Base-by-base conservation (phyloP, 805 yeast species). In the Zygosaccharomyces siamensis region DNA sequence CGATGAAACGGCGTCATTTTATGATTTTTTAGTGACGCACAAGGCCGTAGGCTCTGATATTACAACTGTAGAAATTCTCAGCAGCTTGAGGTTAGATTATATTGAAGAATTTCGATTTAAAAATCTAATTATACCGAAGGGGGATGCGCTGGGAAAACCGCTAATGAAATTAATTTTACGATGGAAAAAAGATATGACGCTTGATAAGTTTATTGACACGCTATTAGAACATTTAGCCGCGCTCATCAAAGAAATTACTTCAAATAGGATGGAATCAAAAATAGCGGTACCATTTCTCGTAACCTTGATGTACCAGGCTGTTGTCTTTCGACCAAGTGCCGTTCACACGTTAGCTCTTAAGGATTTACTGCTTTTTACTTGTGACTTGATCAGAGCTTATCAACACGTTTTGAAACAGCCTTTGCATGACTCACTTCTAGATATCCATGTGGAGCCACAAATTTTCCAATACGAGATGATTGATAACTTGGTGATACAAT, bases 281-380 rank as follows among this genome's bases (percentile, higher is more conserved):
- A 47, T 62, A 26, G 62, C 67, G 0, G 69, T 82, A 3, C 93
- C 93, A 1, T 84, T 81, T 59, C 53, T 86, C 11, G 59, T 84
- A 2, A 72, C 85, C 0, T 56, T 86, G 35, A 67, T 84, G 33
- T 80, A 80, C 55, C 77, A 78, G 45, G 59, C 80, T 1, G 62
- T 84, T 5, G 72, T 65, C 18, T 86, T 81, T 63, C 71, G 86
- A 58, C 83, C 86, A 1, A 76, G 78, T 48, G 89, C 92, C 0
- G 72, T 83, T 1, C 70, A 68, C 18, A 64, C 58, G 32, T 57
- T 61, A 11, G 68, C 74, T 21, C 67, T 71, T 55, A 71, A 58
- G 43, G 59, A 59, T 35, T 47, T 65, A 2, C 57, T 71, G 7
- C 53, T 52, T 2, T 62, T 67, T 43, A 55, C 59, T 4, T 55